Conservation (phyloP, 1,139 yeast genomes). For the Blastobotrys illinoisensis region DNA sequence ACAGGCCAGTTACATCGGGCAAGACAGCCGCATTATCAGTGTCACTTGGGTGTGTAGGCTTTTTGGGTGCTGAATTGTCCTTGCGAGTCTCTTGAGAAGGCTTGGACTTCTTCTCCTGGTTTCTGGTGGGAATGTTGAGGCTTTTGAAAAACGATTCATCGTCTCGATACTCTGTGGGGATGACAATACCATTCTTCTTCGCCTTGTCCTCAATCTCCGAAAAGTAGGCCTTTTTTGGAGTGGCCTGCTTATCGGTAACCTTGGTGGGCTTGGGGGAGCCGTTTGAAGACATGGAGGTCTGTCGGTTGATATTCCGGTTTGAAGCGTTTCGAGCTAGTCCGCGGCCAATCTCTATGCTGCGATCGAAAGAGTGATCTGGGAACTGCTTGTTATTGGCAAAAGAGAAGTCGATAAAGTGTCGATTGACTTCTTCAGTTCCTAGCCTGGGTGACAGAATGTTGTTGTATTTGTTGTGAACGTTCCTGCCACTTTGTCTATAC, state of each 20-base stretch:
- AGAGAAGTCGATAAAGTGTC: slow-evolving; percentile 23
- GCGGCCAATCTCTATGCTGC: slow-evolving; percentile 18
- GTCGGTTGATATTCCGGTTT: background rate
- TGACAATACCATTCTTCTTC: slow-evolving; percentile 16
- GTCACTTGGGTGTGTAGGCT: slow-evolving; percentile 2
- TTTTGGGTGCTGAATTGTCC: background rate
- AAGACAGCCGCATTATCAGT: slow-evolving; percentile 8
- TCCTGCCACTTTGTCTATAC: background rate
- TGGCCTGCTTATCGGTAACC: slow-evolving; percentile 10
- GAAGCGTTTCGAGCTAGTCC: slow-evolving; percentile 11
- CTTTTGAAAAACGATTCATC: slow-evolving; percentile 21
- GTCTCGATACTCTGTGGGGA: slow-evolving; percentile 23
- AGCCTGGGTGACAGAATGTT: slow-evolving; percentile 22
- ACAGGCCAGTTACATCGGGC: slow-evolving; percentile 26
- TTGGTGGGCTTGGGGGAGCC: slow-evolving; percentile 11
- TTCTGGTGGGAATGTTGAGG: slow-evolving; percentile 1
- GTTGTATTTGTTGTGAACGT: background rate
- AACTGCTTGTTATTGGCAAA: slow-evolving; percentile 11
- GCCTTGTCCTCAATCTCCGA: background rate
- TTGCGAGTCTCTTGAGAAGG: background rate
- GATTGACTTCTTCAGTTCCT: slow-evolving; percentile 17
- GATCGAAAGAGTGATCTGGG: slow-evolving; percentile 9
- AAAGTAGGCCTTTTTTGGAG: slow-evolving; percentile 6
- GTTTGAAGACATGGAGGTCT: slow-evolving; percentile 12
- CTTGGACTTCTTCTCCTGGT: slow-evolving; percentile 1